Conservation (phyloP, 345 rosid species). For the Gossypium rotundifolium region DNA sequence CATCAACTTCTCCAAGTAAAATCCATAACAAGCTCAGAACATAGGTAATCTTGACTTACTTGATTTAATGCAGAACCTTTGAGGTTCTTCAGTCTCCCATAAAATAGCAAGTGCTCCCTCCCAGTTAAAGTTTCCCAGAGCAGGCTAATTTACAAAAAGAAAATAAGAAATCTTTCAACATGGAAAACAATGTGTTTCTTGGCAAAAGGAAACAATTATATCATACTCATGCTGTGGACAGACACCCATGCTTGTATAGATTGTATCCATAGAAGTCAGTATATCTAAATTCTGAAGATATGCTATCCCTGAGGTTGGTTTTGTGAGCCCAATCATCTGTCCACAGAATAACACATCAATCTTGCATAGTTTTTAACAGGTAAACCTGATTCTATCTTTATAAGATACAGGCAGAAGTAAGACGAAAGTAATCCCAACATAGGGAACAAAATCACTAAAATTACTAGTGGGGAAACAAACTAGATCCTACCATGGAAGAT, state of each 20-base stretch:
- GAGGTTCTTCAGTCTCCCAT: constrained; percentile 92
- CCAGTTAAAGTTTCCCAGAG: constrained; percentile 94
- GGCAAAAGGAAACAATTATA: constrained; percentile 5
- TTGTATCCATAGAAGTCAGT: constrained; percentile 59
- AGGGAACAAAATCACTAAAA: background rate
- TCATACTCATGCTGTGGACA: constrained; percentile 96
- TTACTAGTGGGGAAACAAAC: background rate
- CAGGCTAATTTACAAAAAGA: constrained; percentile 38
- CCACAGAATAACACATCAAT: constrained; percentile 13
- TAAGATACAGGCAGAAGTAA: background rate
- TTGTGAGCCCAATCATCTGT: constrained; percentile 88
- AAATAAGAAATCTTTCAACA: background rate
- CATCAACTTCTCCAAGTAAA: no score
- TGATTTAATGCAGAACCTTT: constrained; percentile 55
- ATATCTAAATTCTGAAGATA: constrained; percentile 70
- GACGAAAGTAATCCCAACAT: background rate
- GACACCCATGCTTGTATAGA: constrained; percentile 91
- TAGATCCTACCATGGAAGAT: background rate
- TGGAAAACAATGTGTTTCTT: background rate
- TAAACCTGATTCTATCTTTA: background rate
- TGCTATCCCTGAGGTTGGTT: constrained; percentile 75
- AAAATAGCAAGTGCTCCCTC: constrained; percentile 84
- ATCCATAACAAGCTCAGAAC: background rate
- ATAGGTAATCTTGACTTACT: constrained; percentile 34
- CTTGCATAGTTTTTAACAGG: background rate